phyloP scores from a whole-genome alignment of 371 early-diverging fungal species.

The Mortierella sp. region DNA sequence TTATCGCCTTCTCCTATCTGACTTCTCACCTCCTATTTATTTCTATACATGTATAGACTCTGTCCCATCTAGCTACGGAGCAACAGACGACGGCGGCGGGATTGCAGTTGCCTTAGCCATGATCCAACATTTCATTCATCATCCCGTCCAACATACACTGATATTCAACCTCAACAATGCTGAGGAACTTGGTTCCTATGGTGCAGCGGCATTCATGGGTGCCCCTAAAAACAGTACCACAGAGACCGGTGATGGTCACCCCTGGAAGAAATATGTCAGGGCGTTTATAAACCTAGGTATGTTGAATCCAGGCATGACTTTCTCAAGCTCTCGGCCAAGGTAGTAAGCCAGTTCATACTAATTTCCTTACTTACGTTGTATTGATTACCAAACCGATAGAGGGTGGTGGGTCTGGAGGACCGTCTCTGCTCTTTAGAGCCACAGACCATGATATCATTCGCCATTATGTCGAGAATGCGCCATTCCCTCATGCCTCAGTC shows the following conservation, averaged over 20 bases:
- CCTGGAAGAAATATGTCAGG: slow-evolving; percentile 77
- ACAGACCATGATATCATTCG: slow-evolving; percentile 64
- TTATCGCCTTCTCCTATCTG: background rate
- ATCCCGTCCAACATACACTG: slow-evolving; percentile 69
- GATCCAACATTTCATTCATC: slow-evolving; percentile 68
- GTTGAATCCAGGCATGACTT: background rate
- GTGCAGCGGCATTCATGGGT: slow-evolving; percentile 75
- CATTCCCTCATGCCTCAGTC: slow-evolving; percentile 62
- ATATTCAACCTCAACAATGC: slow-evolving; percentile 87
- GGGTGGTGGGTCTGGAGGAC: slow-evolving; percentile 82
- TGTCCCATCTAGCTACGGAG: slow-evolving; percentile 81
- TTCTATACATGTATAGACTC: slow-evolving; percentile 62
- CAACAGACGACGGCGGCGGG: slow-evolving; percentile 89
- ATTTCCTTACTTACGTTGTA: background rate
- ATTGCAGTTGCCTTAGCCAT: slow-evolving; percentile 77
- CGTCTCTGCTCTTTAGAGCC: slow-evolving; percentile 78
- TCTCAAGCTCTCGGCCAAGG: background rate
- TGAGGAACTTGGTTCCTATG: slow-evolving; percentile 84
- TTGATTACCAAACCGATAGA: slow-evolving; percentile 55
- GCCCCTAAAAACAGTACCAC: slow-evolving; percentile 31
- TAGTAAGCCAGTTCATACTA: background rate
- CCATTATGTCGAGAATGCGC: slow-evolving; percentile 56
- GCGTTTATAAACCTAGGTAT: slow-evolving; percentile 85
- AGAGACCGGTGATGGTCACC: slow-evolving; percentile 63
- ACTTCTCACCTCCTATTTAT: background rate